Conservation (phyloP, 169 alveolate genomes). For the Fabrea salina region DNA sequence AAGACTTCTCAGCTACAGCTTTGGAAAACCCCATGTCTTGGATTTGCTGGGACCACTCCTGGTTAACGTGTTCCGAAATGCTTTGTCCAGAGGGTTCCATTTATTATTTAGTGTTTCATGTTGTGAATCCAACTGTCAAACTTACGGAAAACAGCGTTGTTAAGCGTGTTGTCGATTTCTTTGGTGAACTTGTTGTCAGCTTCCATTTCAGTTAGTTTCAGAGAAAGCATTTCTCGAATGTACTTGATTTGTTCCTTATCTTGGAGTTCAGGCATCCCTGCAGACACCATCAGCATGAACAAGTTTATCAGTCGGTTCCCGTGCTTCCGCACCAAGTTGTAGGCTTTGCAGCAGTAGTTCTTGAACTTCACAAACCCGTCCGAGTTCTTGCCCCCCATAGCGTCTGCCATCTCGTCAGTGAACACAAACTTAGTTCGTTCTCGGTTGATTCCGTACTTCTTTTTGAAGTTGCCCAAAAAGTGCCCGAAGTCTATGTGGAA, state of each 20-base stretch:
- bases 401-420: conserved; percentile 78
- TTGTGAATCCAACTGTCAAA: conserved; percentile 2
- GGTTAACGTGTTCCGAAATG: conserved; percentile 41
- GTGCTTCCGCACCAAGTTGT: conserved; percentile 71
- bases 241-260: background rate
- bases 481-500: conserved; percentile 89
- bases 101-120: background rate
- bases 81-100: conserved; percentile 43
- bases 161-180: conserved; percentile 30
- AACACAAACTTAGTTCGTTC: conserved; percentile 86
- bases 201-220: conserved; percentile 25
- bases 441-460: conserved; percentile 77
- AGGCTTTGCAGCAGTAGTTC: conserved; percentile 69
- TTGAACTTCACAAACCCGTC: conserved; percentile 60
- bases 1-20: conserved; percentile 57
- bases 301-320: conserved; percentile 75
- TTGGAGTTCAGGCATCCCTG: conserved; percentile 56
- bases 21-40: conserved; percentile 60
- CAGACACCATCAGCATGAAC: conserved; percentile 75
- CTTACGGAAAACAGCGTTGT: background rate
- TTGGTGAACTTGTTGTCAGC: background rate
- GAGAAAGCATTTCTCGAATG: conserved; percentile 7
- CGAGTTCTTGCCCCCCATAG: conserved; percentile 74
- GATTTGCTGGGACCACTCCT: conserved; percentile 29
- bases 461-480: conserved; percentile 81